Base-by-base conservation (phyloP, 805 yeast genomes). In the Hanseniaspora jakobsenii region DNA sequence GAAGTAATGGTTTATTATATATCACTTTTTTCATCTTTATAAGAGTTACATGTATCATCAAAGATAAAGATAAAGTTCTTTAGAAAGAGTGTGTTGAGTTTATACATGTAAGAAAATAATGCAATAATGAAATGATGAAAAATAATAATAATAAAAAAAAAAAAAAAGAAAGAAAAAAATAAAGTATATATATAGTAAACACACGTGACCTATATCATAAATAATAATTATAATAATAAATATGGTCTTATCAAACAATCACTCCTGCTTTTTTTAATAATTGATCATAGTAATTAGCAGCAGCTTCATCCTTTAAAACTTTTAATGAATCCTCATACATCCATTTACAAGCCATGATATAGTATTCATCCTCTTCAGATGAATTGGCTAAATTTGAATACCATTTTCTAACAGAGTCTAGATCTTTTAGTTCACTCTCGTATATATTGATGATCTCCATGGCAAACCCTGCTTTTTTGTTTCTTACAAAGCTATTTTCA, bases 281-380 rank as follows among this genome's bases (percentile, higher is more conserved):
- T 5, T 21, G 12, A 9, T n/a, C n/a, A 22, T 34, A 34, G 13
- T 23, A 23, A 7, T 7, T 12, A 5, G 37, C 37, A 6, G 21
- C 28, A 13, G 21, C 9, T 7, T 21, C 4, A 14, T 26, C 22
- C 22, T 18, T 17, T 6, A 23, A 13, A 12, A 24, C 24, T 21
- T 32, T 39, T 23, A 16, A 8, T 7, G 30, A 18, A 35, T 35
- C 32, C 29, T 21, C 22, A 42, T 32, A 42, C 6, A 42, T 14
- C 36, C 18, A 14, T 22, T 29, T 18, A 9, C 38, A 22, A 3
- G 34, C 46, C 9, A 28, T 28, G 24, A 22, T 21, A 16, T 35
- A 17, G 12, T 28, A 22, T 7, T 35, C 36, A 17, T 42, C 46
- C 9, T 14, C 31, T 22, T 35, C 29, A 3, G 46, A 17, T 21